Evolutionary conservation across 441 rosid species (phyloP).

Genomic region (Macaranga tanarius): DNA sequence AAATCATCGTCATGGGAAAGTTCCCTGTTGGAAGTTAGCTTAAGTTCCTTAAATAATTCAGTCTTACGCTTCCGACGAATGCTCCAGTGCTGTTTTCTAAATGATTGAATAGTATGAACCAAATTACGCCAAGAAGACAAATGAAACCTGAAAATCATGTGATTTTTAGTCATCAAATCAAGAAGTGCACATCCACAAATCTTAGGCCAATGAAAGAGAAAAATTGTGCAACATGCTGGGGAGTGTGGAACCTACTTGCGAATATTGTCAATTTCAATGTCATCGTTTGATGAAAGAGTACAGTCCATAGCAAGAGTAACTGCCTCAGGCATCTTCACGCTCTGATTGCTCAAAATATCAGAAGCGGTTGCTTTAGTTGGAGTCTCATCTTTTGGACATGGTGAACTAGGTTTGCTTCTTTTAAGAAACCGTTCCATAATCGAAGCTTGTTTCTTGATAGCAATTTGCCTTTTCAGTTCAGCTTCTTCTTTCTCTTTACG

Average conservation of each 20-base stretch:
- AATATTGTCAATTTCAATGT: conserved; percentile 43
- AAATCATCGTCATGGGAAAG: conserved; percentile 39
- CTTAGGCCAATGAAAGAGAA: neutral
- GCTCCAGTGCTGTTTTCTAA: conserved; percentile 65
- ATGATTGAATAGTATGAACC: conserved; percentile 47
- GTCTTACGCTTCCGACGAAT: conserved; percentile 67
- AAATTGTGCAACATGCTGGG: conserved; percentile 6
- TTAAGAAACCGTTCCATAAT: conserved; percentile 85
- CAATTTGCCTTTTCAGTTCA: conserved; percentile 56
- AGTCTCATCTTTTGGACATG: conserved; percentile 34
- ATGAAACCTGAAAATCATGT: conserved; percentile 54
- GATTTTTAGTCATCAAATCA: conserved; percentile 17
- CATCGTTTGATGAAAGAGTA: conserved; percentile 50
- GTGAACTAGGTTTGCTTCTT: conserved; percentile 45
- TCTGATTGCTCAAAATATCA: conserved; percentile 25
- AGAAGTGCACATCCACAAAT: conserved; percentile 10
- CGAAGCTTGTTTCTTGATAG: conserved; percentile 78
- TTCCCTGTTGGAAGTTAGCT: conserved; percentile 50
- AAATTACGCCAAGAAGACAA: conserved; percentile 67
- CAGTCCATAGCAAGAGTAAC: conserved; percentile 57
- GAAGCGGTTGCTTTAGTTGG: conserved; percentile 30
- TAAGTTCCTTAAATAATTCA: conserved; percentile 61
- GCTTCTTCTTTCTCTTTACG: conserved; percentile 73
- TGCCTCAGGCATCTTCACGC: conserved; percentile 39
- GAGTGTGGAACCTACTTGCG: conserved; percentile 48